Evolutionary conservation across 163 green algal species (phyloP), one percentile per base, ranked within the genome.

Genomic region (Chlorella variabilis): DNA sequence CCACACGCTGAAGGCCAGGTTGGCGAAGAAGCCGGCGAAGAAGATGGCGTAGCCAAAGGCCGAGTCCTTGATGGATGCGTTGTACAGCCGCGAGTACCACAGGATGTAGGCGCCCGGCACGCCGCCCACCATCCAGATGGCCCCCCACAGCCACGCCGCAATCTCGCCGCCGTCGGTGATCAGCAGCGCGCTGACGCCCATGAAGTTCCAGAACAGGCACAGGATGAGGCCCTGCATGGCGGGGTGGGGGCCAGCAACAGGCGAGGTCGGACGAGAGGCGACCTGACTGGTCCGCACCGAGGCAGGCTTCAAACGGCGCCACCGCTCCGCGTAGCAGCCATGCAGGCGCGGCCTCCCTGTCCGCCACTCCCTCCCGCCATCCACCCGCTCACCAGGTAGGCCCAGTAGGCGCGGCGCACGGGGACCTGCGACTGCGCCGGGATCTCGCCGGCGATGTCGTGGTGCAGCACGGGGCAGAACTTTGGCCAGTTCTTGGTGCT

Each of bases 1-100:
- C 90, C 90, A 94, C n/a, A 87, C 59, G 59, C 75, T 87, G 56
- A 93, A 94, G n/a, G 86, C 79, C 29, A 92, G 78, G 87, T 94
- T 89, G 11, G 82, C 86, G 25, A 89, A 78, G 84, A 89, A 94
- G 17, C 89, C 82, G 20, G 92, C 51, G 77, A 94, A 94, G 87
- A 94, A 94, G 36, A 87, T 51, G 42, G 83, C 85, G 68, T 92
- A 94, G 29, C 77, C 83, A 69, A 94, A 83, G 25, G 89, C 90
- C 3, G 80, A 58, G 75, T 94, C 91, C 65, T 91, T 91, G 59
- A 89, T 92, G 20, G 87, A 77, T 17, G 89, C 90, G 45, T 89
- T 90, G 78, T 94, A 94, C 17, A 94, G 39, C 4, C 90, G 86
- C 39, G 78, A 58, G 82, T 93, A 94, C 91, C 91, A 94, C 11